Base-by-base conservation (phyloP, 2,329 filamentous ascomycete genomes). In the Myriangium duriaei region DNA sequence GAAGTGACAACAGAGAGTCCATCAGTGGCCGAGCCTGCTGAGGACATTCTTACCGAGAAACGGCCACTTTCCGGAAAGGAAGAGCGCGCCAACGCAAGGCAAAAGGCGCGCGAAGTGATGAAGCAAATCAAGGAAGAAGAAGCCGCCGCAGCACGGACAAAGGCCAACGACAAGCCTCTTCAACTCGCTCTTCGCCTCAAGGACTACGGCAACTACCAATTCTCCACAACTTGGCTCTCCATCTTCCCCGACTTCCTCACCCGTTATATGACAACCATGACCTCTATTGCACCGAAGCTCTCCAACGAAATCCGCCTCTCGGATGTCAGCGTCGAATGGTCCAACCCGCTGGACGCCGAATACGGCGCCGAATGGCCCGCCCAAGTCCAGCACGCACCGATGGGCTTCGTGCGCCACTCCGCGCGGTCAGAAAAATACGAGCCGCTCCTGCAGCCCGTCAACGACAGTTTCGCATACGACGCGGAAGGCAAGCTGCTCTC, bases 281-380 rank as follows among this genome's bases (percentile, higher is more conserved):
- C 21, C 7, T 26, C 21, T 9, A 13, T 36, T 11, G 36, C 36
- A 11, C 34, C 21, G 3, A 14, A n/a, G 12, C 36, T 30, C 3
- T 12, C 36, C 28, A 18, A 39, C 12, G 36, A 33, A 11, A 15
- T 39, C 3, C 42, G 17, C 42, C 43, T 16, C 42, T 54, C 29
- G 53, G 53, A 39, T 32, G 46, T 58, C 7, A 49, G 36, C 5
- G 46, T 61, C 33, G 44, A 51, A 34, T 61, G 58, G 58, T 45
- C 49, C n/a, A 52, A 60, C 44, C 39, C 51, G 1, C 42, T 58
- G n/a, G 58, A 61, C 42, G 51, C 53, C n/a, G 55, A 60, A 32
- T 58, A 47, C 39, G 58, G 57, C 5, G 46, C 49, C 17, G 36
- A 34, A 11, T 61, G 58, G 58, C 58, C 58, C 3, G 34, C 40